Base-by-base conservation (phyloP, 441 rosid species). In the Bocquillonia castaneifolia region DNA sequence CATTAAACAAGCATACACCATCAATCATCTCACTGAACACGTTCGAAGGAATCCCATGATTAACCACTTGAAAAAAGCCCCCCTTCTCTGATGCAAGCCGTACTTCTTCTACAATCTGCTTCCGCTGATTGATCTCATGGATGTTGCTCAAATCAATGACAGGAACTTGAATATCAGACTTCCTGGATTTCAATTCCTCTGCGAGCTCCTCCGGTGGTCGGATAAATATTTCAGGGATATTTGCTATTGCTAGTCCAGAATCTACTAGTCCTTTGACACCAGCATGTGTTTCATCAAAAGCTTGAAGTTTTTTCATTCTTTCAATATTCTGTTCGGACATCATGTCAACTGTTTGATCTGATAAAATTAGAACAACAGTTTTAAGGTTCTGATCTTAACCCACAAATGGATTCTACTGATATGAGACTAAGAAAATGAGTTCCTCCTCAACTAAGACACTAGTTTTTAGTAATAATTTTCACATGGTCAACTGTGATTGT, bases 1-100 rank as follows among this genome's bases (percentile, higher is more conserved):
- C 40, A 9, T 36, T 36, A 9, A 36, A 36, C 40, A 36, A 36
- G 40, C 40, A 9, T 36, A 36, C 40, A 36, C 40, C 40, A 36
- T n/a, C n/a, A n/a, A n/a, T n/a, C n/a, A n/a, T n/a, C n/a, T 72
- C 84, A 9, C 74, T 75, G n/a, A 80, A 32, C 13, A 81, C 56
- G 10, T 51, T 54, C 4, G 18, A 9, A 0, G 82, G 77, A 3
- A 81, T 63, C 40, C 82, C 89, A 60, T 86, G 86, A 34, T 84
- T 86, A n/a, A 82, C 74, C 39, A 84, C 68, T 72, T 81, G 78
- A 63, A 86, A 86, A 64, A 86, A 81, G 1, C 86, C 88, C 85
- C 77, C 71, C 1, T 55, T 72, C 74, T 70, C 73, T 9, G 76
- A 72, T 3, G 91, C 88, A n/a, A 37, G 52, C 31, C 74, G 13